These are phyloP conservation scores for Cercospora sp. DNA, from an alignment of 2,329 filamentous ascomycete genomes.

Conservation along the genomic window DNA sequence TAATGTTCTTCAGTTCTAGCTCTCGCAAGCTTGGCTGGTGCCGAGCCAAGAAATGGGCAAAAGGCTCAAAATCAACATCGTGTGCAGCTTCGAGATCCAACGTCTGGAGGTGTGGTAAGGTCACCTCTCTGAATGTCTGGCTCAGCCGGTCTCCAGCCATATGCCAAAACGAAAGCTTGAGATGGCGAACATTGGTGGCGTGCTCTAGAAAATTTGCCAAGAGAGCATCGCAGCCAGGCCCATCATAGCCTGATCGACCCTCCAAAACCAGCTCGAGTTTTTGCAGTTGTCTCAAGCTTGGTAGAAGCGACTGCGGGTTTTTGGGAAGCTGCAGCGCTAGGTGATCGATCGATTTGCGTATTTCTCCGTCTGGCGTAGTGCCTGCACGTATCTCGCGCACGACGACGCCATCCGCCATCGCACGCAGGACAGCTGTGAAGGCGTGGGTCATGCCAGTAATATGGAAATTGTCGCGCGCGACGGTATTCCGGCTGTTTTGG, in stretches of 20 bases:
- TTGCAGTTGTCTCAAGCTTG: slow-evolving; percentile 1
- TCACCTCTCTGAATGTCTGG: slow-evolving; percentile 8
- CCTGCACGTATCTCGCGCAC: slow-evolving; percentile 7
- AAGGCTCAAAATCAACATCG: slow-evolving; percentile 2
- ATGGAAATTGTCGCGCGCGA: background rate
- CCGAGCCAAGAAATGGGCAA: slow-evolving; percentile 11
- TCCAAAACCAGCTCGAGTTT: slow-evolving; percentile 16
- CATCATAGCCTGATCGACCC: background rate
- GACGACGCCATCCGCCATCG: background rate
- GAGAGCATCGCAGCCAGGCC: background rate
- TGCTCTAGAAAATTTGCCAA: slow-evolving; percentile 7
- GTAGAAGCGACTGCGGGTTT: background rate
- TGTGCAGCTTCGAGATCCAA: slow-evolving; percentile 13
- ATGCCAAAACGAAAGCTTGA: slow-evolving; percentile 18
- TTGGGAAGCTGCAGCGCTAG: background rate
- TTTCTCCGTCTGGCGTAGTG: background rate
- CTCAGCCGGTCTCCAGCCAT: slow-evolving; percentile 10
- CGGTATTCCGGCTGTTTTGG: background rate
- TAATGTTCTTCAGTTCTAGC: slow-evolving; percentile 12
- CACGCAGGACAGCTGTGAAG: slow-evolving; percentile 5
- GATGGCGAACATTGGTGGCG: slow-evolving; percentile 7
- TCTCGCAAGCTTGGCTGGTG: slow-evolving; percentile 13
- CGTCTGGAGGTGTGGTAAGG: slow-evolving; percentile 7
- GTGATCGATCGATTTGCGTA: slow-evolving; percentile 8
- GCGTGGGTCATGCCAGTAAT: background rate